These are phyloP conservation scores for Lasiodiplodia theobromae DNA, from an alignment of 2,329 filamentous ascomycete species.

Conservation along the genomic window DNA sequence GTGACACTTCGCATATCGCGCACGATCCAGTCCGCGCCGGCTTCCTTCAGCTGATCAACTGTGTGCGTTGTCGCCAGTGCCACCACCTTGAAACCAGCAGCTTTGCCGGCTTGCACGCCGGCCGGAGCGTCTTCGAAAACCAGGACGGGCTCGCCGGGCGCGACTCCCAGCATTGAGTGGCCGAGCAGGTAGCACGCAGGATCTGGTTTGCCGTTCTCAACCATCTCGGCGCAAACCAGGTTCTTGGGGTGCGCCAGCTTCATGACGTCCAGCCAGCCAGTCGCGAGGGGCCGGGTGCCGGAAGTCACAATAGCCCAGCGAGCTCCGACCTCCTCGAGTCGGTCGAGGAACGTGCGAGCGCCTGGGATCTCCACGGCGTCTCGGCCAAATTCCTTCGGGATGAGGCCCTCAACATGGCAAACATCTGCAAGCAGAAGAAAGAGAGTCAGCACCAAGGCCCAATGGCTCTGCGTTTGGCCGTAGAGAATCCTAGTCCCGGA, in stretches of 20 bases:
- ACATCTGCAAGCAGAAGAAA: conserved; percentile 66
- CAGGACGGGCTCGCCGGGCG: conserved; percentile 60
- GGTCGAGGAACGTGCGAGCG: conserved; percentile 72
- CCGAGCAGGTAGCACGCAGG: conserved; percentile 58
- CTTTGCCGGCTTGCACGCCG: conserved; percentile 82
- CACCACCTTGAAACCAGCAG: conserved; percentile 82
- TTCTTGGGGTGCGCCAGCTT: conserved; percentile 54
- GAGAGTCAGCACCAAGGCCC: conserved; percentile 16
- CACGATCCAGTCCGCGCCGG: conserved; percentile 89
- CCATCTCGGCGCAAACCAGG: conserved; percentile 59
- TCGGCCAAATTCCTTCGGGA: conserved; percentile 77
- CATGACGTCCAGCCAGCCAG: conserved; percentile 59
- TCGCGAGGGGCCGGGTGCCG: conserved; percentile 56
- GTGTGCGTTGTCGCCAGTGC: conserved; percentile 87
- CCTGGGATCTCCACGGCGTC: conserved; percentile 89
- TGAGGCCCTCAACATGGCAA: conserved; percentile 74
- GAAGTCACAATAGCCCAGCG: conserved; percentile 83
- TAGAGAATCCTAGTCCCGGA: neutral
- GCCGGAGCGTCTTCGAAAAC: conserved; percentile 91
- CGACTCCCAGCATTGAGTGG: conserved; percentile 48
- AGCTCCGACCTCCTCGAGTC: conserved; percentile 66
- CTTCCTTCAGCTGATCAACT: conserved; percentile 72
- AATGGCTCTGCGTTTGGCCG: neutral
- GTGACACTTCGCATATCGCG: conserved; percentile 77
- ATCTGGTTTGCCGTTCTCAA: conserved; percentile 58